Percentiles rank a stretch among this genome's conserved stretches.
Conservation (phyloP, 192 early-diverging fungal genomes). For the Spizellomyces punctatus region DNA sequence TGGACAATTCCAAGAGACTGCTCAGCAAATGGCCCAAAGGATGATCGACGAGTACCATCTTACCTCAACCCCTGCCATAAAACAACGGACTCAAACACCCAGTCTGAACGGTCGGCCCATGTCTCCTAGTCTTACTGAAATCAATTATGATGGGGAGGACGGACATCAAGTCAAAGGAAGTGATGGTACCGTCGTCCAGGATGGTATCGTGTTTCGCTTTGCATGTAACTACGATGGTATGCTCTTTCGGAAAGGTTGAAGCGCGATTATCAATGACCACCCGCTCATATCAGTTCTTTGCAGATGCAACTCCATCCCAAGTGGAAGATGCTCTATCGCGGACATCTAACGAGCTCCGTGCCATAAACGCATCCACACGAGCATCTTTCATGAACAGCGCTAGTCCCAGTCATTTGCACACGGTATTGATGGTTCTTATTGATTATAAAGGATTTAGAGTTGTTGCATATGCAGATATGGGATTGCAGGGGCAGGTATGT, state of each 20-base stretch:
- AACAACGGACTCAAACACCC: neutral
- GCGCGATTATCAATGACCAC: neutral
- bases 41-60: slow-evolving; percentile 59
- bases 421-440: slow-evolving; percentile 50
- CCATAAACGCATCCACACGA: slow-evolving; percentile 43
- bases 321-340: slow-evolving; percentile 34
- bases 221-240: slow-evolving; percentile 51
- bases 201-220: slow-evolving; percentile 51
- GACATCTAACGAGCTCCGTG: slow-evolving; percentile 47
- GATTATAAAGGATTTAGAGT: slow-evolving; percentile 65
- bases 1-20: slow-evolving; percentile 53
- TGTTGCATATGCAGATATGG: slow-evolving; percentile 53
- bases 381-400: slow-evolving; percentile 24
- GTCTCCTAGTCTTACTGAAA: neutral
- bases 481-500: slow-evolving; percentile 36
- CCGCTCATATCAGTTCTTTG: neutral
- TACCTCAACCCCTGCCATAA: neutral
- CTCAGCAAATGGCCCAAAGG: slow-evolving; percentile 38
- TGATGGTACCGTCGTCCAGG: slow-evolving; percentile 15
- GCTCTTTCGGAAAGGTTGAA: slow-evolving; percentile 8
- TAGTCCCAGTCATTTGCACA: slow-evolving; percentile 38
- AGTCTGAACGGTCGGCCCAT: slow-evolving; percentile 4
- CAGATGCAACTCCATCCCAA: slow-evolving; percentile 40
- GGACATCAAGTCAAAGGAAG: neutral
- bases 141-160: neutral